A percentile compares a stretch with the other conserved stretches of the same genome.
phyloP scores from a whole-genome alignment of 495 filamentous ascomycete genomes.

The Podospora bellae-mahoneyi region DNA sequence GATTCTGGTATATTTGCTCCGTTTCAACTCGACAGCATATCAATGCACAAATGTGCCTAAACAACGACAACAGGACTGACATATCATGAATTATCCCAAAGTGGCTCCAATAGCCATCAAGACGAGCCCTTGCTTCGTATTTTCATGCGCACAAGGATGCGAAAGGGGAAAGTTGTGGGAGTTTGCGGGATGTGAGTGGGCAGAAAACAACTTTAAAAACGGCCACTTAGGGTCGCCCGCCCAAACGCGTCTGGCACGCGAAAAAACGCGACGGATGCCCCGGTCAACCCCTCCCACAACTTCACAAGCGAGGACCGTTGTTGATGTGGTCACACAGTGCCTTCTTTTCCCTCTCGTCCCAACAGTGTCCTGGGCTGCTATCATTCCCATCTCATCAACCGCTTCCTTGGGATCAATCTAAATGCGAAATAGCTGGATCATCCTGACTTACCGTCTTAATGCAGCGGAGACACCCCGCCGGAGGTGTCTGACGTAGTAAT shows the following conservation, averaged over 20 bases:
- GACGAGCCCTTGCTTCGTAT: slow-evolving; percentile 22
- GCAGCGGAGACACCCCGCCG: background rate
- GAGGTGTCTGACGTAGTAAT: slow-evolving; percentile 1
- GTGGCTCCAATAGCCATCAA: background rate
- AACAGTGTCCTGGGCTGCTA: background rate
- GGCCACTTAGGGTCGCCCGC: background rate
- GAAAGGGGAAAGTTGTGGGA: background rate
- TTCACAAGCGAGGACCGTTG: background rate
- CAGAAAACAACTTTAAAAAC: slow-evolving; percentile 15
- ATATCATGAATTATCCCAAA: slow-evolving; percentile 6
- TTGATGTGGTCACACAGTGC: background rate
- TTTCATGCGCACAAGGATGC: slow-evolving; percentile 18
- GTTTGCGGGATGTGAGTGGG: slow-evolving; percentile 1
- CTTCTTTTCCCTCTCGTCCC: background rate
- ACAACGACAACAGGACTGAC: background rate
- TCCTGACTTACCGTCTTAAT: background rate
- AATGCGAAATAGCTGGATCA: slow-evolving; percentile 4
- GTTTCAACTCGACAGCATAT: slow-evolving; percentile 5
- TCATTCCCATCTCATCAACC: background rate
- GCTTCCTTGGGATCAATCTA: background rate
- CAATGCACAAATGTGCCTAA: slow-evolving; percentile 5
- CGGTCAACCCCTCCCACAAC: slow-evolving; percentile 2
- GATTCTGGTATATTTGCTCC: slow-evolving; percentile 5
- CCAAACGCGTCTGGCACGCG: slow-evolving; percentile 18
- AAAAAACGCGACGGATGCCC: slow-evolving; percentile 19